Evolutionary conservation across 1,284 basidiomycete genomes (phyloP), one percentile per base, ranked within the genome.

Genomic region (Puccinia polysora): DNA sequence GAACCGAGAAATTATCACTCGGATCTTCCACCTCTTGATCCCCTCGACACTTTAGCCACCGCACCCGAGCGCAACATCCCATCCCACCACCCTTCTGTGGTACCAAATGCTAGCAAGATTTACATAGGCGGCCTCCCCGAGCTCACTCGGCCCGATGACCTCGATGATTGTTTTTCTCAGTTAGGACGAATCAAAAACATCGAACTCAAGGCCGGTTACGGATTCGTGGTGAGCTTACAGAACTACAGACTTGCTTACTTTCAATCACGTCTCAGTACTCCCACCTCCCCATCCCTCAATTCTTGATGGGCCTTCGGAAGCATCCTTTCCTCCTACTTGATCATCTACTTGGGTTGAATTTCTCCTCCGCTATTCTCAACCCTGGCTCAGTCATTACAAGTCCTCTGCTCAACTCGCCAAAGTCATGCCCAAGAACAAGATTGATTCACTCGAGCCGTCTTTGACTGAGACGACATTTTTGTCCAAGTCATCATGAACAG

Each of bases 91-190:
- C 14, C 23, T n/a, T 20, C 49, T n/a, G n/a, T n/a, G 18, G 18
- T 56, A 34, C 49, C 52, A 7, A 67, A 90, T 88, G 87, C 88
- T 81, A 90, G 90, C 82, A 91, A 91, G 82, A 87, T 91, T 80
- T 91, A 91, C 79, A 86, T 91, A 78, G 89, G 89, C 78, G 89
- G 89, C 75, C 84, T 91, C 74, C 89, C 89, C 74, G 88, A 89
- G 81, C 84, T 89, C 76, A 90, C 89, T 67, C 87, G 87, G 75
- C 84, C 86, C 80, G 89, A 89, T 81, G 89, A 91, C 78, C 81
- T 91, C 34, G 86, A 86, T 78, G 88, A 84, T 75, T 90, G 89
- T 80, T 91, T 91, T 80, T 88, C 88, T 68, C 89, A 89, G 80
- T 86, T 90, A 63, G 89, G 89, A n/a, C 83, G 80, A 65, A 89